A percentile compares a stretch with the other conserved stretches of the same genome.
phyloP scores from a whole-genome alignment of 345 rosid species.

The Balakata baccata region DNA sequence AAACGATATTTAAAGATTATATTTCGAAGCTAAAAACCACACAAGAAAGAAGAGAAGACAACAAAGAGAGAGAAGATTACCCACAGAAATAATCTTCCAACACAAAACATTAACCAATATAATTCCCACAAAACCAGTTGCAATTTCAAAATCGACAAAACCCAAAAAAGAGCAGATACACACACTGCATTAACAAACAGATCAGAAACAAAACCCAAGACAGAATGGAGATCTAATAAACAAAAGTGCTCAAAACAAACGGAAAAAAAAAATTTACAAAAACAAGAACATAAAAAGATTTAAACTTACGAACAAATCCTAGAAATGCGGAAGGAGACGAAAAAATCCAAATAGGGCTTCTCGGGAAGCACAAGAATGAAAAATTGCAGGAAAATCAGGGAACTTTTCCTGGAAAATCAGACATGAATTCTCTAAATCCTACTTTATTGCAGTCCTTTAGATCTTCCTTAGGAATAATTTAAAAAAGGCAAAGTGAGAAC shows the following conservation, averaged over 20 bases:
- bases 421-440: slow-evolving; percentile 10
- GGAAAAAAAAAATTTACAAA: background rate
- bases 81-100: too few species aligned
- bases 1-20: background rate
- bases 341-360: background rate
- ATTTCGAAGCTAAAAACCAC: background rate
- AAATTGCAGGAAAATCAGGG: slow-evolving; percentile 3
- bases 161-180: too few species aligned
- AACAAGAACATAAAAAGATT: background rate
- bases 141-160: too few species aligned
- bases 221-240: slow-evolving; percentile 9
- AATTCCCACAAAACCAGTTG: background rate
- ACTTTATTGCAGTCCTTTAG: background rate
- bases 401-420: slow-evolving; percentile 13
- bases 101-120: background rate
- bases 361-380: background rate
- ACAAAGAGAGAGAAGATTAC: background rate
- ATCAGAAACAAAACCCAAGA: background rate
- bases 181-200: background rate
- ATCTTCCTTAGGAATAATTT: background rate
- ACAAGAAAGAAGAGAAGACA: background rate
- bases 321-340: background rate
- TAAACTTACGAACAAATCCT: background rate
- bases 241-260: background rate
- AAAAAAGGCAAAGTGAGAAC: slow-evolving; percentile 2